Evolutionary conservation across 2,329 filamentous ascomycete species (phyloP).

Genomic region (Orbilia oligospora): DNA sequence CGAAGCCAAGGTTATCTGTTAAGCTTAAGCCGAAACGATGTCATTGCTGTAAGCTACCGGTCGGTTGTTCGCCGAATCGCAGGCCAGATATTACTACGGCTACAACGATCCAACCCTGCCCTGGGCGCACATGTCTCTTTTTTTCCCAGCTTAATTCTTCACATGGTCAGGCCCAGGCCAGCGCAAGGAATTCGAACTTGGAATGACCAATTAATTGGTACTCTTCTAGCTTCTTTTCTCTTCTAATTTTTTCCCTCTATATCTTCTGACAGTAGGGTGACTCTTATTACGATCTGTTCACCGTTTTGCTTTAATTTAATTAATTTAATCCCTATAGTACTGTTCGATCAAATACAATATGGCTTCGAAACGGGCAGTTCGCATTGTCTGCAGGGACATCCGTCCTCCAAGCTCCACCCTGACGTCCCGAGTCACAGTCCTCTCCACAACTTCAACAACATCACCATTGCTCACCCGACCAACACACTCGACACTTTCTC

Average conservation of each 20-base stretch:
- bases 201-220: constrained; percentile 10
- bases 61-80: constrained; percentile 59
- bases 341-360: constrained; percentile 27
- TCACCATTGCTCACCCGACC: constrained; percentile 36
- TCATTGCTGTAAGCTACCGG: constrained; percentile 24
- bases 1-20: constrained; percentile 43
- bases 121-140: constrained; percentile 48
- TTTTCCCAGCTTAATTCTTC: constrained; percentile 38
- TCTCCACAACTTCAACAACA: constrained; percentile 39
- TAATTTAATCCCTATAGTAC: constrained; percentile 3
- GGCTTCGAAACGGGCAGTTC: constrained; percentile 57
- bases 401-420: constrained; percentile 35
- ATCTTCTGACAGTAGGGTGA: constrained; percentile 4
- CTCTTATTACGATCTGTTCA: background rate
- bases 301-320: constrained; percentile 5
- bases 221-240: background rate
- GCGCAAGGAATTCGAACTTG: background rate
- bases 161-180: constrained; percentile 45
- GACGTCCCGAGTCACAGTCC: constrained; percentile 32
- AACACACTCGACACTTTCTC: constrained; percentile 19
- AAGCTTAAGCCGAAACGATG: constrained; percentile 34
- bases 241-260: background rate
- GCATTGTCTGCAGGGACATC: constrained; percentile 53
- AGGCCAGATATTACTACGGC: constrained; percentile 43
- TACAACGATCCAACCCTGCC: constrained; percentile 34